Conservation (phyloP, 306 rosid species). For the Gastrolobium villosum region DNA sequence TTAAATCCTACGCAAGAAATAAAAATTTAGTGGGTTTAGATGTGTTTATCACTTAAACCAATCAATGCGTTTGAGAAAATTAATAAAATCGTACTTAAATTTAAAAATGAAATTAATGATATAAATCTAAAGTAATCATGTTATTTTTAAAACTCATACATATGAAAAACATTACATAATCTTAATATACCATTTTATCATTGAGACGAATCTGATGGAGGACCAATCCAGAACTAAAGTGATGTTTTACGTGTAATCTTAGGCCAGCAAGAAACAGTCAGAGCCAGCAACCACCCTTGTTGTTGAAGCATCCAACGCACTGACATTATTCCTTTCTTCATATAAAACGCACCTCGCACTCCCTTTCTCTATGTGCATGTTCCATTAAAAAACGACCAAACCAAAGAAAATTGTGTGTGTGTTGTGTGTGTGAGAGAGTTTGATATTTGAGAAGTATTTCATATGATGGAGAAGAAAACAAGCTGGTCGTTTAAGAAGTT, state of each 20-base stretch:
- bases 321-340: not conserved
- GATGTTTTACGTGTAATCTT: slow-evolving; percentile 23
- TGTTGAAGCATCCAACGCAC: slow-evolving; percentile 47
- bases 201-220: not conserved
- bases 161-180: not conserved
- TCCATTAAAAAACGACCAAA: not conserved
- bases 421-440: not conserved
- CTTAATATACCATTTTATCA: not conserved
- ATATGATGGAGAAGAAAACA: slow-evolving; percentile 48
- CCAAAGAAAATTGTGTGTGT: not conserved
- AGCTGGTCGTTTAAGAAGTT: slow-evolving; percentile 68
- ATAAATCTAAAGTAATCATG: too few species aligned
- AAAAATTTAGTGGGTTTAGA: too few species aligned
- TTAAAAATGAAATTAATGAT: too few species aligned
- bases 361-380: not conserved
- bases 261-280: slow-evolving; percentile 44
- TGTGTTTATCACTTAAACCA: too few species aligned
- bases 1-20: too few species aligned
- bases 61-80: too few species aligned
- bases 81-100: too few species aligned
- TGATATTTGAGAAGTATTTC: not conserved
- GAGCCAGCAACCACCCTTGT: slow-evolving; percentile 42
- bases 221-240: slow-evolving; percentile 41
- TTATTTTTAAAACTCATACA: not conserved
- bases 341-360: slow-evolving; percentile 38